Evolutionary conservation across 148 eudicot species (phyloP), one percentile per base, ranked within the genome.

Genomic region (Amaranthus hypochondriacus): DNA sequence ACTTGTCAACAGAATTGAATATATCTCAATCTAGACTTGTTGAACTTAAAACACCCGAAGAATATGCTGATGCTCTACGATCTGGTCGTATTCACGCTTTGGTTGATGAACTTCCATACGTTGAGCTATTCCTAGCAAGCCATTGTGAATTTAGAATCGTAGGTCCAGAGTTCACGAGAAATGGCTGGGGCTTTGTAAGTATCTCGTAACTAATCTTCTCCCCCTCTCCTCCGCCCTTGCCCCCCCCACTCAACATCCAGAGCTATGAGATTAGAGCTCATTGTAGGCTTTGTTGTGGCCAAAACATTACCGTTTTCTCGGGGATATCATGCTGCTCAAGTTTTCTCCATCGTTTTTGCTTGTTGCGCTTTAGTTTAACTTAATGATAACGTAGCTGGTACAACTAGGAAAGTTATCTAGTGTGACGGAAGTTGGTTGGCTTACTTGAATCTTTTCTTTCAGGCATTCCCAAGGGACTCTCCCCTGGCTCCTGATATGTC

Each of bases 131-230:
- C 84, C 84, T 93, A 70, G 86, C 98, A 6, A 89, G 77, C 76
- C 92, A 90, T 18, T 93, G 98, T 84, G 85, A 86, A 49, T 90
- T 79, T 83, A 83, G 96, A 82, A 85, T 89, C n/a, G 82, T 90
- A 4, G 98, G 98, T 58, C 89, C 83, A 56, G 98, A 89, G 77
- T 93, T 93, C 86, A 93, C 96, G 73, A 89, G 87, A 86, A 86
- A 92, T 71, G 96, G 98, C 74, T 93, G 98, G 98, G 96, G 98
- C 51, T 93, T 93, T 81, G 98, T 93, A 78, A 89, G 98, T 90
- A 71, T 72, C 62, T 53, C 66, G 10, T 43, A 18, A 39, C 21
- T 50, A 10, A 28, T 28, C 39, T 28, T 28, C 39, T 28, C 39
- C 18, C 43, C 43, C 7, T 28, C 39, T 28, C 39, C 39, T 28